Base-by-base conservation (phyloP, 495 filamentous ascomycete species). In the Hapsidospora chrysogenum region DNA sequence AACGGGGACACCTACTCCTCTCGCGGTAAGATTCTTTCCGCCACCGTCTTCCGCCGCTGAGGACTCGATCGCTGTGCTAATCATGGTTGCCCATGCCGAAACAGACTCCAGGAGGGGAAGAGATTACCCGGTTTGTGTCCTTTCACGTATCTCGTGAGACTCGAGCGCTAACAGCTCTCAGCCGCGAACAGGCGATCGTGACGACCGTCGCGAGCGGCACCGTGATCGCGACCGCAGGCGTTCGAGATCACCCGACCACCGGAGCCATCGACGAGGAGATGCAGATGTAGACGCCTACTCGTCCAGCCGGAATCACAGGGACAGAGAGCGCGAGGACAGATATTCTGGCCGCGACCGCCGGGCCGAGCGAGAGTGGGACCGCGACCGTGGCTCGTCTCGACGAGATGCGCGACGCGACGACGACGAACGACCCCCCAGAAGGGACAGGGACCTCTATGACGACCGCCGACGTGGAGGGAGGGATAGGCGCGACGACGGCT, bases 261-360 rank as follows among this genome's bases (percentile, higher is more conserved):
- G 73, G 46, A 63, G 66, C 42, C 47, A 59, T 15, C 55, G 66
- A 27, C 69, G 77, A 40, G 56, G 66, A 35, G 68, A 72, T 37
- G 60, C 55, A 19, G 76, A 82, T 30, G 68, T 72, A 51, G 85
- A 95, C 50, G 73, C 80, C 8, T 95, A 95, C 58, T 87, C 84
- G 7, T 80, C 80, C 6, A 92, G 83, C 52, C 76, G 85, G 33
- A 84, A 78, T 60, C 87, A 89, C 55, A 71, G 85, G 54, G 85
- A 87, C 48, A 69, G 85, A 23, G 85, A 94, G 63, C 77, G 85
- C 29, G 85, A 94, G 50, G 85, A 92, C 37, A 69, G 83, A 44
- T 92, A 92, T 49, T 71, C 74, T 13, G 70, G 69, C 17, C 70
- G 76, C 29, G 71, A 76, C 25, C 53, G 68, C 28, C 49, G 56